Conservation (phyloP, 257 asterid species). For the Solanum tarijense region DNA sequence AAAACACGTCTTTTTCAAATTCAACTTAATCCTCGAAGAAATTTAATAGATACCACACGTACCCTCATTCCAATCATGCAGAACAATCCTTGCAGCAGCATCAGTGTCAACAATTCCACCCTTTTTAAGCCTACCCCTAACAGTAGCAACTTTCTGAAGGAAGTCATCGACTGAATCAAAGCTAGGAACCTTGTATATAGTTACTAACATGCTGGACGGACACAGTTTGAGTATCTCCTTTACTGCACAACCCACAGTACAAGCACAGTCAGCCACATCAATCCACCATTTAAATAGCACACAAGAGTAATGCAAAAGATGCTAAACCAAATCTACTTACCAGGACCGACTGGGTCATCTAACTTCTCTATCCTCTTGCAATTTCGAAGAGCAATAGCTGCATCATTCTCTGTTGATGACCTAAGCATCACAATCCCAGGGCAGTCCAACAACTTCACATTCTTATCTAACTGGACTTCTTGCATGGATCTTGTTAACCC, state of each 20-base stretch:
- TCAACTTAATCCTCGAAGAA: not conserved
- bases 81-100: slow-evolving; percentile 82
- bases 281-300: not conserved
- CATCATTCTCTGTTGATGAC: slow-evolving; percentile 49
- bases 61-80: slow-evolving; percentile 98
- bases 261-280: not conserved
- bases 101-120: slow-evolving; percentile 80
- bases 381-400: slow-evolving; percentile 81
- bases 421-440: slow-evolving; percentile 96
- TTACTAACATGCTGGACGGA: slow-evolving; percentile 50
- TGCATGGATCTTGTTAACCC: slow-evolving; percentile 92
- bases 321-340: slow-evolving; percentile 22
- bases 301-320: not conserved
- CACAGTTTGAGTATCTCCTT: slow-evolving; percentile 88
- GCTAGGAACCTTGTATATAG: slow-evolving; percentile 63
- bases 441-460: slow-evolving; percentile 76
- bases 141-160: slow-evolving; percentile 76
- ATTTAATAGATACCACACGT: not conserved
- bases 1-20: not conserved
- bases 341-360: slow-evolving; percentile 82
- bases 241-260: slow-evolving; percentile 33
- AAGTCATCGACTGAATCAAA: slow-evolving; percentile 79
- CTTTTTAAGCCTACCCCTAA: slow-evolving; percentile 82
- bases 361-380: slow-evolving; percentile 92
- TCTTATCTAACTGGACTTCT: slow-evolving; percentile 85